These are phyloP conservation scores for Danielia reshetovae DNA, from an alignment of 805 yeast species.

Conservation along the genomic window DNA sequence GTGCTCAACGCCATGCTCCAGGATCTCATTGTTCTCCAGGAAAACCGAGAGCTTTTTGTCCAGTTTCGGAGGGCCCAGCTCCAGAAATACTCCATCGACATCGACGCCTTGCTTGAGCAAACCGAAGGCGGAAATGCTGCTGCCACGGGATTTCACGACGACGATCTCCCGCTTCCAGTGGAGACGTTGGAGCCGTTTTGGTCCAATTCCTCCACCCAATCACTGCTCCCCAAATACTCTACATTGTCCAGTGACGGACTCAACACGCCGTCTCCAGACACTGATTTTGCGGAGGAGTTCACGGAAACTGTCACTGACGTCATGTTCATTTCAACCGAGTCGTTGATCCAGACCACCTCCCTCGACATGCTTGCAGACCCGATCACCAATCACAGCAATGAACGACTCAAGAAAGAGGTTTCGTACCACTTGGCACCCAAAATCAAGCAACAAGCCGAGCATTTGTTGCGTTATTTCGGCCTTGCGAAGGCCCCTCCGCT, in stretches of 20 bases:
- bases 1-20: conserved; percentile 27
- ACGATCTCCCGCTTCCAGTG: conserved; percentile 6
- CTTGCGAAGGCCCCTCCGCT: conserved; percentile 33
- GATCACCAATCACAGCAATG: conserved; percentile 13
- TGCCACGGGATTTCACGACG: conserved; percentile 6
- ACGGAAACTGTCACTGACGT: neutral
- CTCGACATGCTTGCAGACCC: conserved; percentile 15
- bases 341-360: conserved; percentile 14
- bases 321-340: conserved; percentile 20
- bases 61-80: conserved; percentile 26
- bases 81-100: conserved; percentile 14
- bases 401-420: conserved; percentile 22
- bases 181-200: neutral
- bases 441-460: conserved; percentile 22
- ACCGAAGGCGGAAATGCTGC: neutral
- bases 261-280: neutral
- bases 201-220: neutral
- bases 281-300: neutral
- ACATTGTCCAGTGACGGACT: neutral
- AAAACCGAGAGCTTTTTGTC: conserved; percentile 18
- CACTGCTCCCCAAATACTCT: neutral
- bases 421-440: conserved; percentile 15
- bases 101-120: conserved; percentile 4
- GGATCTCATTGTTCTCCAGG: conserved; percentile 30
- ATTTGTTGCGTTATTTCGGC: conserved; percentile 29